phyloP scores from a whole-genome alignment of 768 basidiomycete genomes.

The Neoboletus brunneissimus region DNA sequence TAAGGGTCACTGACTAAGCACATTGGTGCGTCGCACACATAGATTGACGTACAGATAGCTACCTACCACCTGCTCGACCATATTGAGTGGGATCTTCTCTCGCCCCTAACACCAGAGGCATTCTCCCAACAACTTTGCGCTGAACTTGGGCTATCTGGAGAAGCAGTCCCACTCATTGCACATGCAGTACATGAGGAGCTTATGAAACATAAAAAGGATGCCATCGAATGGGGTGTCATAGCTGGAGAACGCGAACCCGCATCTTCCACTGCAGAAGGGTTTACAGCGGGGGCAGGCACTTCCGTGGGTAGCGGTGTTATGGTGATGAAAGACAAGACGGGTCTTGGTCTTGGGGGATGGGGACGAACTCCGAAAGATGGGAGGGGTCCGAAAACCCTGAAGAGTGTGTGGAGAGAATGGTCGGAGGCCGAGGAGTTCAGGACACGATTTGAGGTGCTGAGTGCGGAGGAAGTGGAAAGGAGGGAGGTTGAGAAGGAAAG shows the following conservation, averaged over 20 bases:
- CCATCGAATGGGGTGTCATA: constrained; percentile 90
- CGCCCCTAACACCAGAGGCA: constrained; percentile 81
- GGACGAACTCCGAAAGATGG: constrained; percentile 76
- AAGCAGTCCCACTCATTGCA: constrained; percentile 84
- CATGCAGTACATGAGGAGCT: constrained; percentile 96
- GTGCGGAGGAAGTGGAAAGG: constrained; percentile 86
- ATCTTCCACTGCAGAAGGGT: constrained; percentile 17
- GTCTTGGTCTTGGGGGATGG: constrained; percentile 71
- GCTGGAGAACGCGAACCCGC: constrained; percentile 47
- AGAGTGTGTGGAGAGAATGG: constrained; percentile 96
- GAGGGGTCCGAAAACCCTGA: constrained; percentile 74
- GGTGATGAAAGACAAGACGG: constrained; percentile 79
- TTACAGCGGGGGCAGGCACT: constrained; percentile 2
- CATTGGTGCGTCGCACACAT: neutral
- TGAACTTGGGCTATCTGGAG: constrained; percentile 86
- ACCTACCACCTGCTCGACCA: constrained; percentile 90
- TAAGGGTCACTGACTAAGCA: constrained; percentile 10
- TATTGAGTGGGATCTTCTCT: constrained; percentile 98
- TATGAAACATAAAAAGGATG: constrained; percentile 92
- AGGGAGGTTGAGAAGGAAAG: constrained; percentile 86
- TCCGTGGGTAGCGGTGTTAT: constrained; percentile 38
- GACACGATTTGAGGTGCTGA: constrained; percentile 84
- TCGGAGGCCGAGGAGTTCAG: constrained; percentile 86
- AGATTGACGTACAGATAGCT: constrained; percentile 98
- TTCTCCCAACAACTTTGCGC: constrained; percentile 78